Conservation (phyloP, 1,139 yeast genomes). For the Fermentozyma sake region DNA sequence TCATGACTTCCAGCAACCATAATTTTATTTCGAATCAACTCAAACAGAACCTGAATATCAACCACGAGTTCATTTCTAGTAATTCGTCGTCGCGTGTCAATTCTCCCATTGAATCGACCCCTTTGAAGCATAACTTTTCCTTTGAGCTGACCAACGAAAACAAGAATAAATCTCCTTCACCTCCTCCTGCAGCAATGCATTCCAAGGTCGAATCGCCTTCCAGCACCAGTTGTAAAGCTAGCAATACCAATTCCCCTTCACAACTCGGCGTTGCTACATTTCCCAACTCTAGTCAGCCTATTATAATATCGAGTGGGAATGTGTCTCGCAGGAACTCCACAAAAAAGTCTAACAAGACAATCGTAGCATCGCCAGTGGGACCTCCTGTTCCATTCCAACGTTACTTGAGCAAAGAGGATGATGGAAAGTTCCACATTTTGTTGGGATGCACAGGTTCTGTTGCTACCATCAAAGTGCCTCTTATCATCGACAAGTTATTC, state of each 20-base stretch:
- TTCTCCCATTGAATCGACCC: conserved; percentile 10
- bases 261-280: too few relatives aligned
- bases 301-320: conserved; percentile 2
- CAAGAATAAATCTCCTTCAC: conserved; percentile 10
- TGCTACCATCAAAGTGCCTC: conserved; percentile 89
- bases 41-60: conserved; percentile 3
- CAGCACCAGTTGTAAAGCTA: too few relatives aligned
- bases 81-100: conserved; percentile 10
- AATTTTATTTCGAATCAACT: conserved; percentile 4
- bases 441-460: conserved; percentile 95
- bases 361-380: conserved; percentile 54
- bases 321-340: conserved; percentile 7
- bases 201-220: too few relatives aligned
- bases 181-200: conserved; percentile 6
- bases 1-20: conserved; percentile 7
- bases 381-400: conserved; percentile 75
- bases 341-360: conserved; percentile 19
- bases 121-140: conserved; percentile 3
- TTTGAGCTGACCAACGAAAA: conserved; percentile 4
- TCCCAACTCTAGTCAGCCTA: conserved; percentile 9
- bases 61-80: conserved; percentile 7
- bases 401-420: conserved; percentile 66
- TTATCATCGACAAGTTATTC: conserved; percentile 76
- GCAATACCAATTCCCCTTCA: too few relatives aligned
- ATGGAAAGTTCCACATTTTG: conserved; percentile 77